Conservation (phyloP, 176 grass and related monocot species). For the Eragrostis curvula region DNA sequence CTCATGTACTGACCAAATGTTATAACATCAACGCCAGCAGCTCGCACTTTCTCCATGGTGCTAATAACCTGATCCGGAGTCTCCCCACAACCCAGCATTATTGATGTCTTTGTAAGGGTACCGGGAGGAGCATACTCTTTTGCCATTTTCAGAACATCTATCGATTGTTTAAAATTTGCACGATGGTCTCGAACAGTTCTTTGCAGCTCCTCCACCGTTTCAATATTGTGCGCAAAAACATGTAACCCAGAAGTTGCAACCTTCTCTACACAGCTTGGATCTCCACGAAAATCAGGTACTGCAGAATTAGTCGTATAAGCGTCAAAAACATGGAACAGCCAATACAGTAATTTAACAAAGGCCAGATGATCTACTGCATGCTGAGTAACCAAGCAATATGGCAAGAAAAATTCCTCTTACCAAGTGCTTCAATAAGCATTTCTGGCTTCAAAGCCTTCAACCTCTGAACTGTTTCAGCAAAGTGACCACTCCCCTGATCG, state of each 20-base stretch:
- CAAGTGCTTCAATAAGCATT: constrained; percentile 96
- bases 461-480: constrained; percentile 87
- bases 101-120: constrained; percentile 92
- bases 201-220: constrained; percentile 96
- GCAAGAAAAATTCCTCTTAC: constrained; percentile 51
- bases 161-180: constrained; percentile 94
- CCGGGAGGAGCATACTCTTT: constrained; percentile 91
- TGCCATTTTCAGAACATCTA: constrained; percentile 93
- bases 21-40: constrained; percentile 94
- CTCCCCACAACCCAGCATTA: constrained; percentile 95
- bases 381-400: constrained; percentile 16
- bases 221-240: constrained; percentile 98
- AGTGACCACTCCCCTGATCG: constrained; percentile 94
- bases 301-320: constrained; percentile 40
- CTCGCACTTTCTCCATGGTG: constrained; percentile 93
- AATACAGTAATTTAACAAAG: constrained; percentile 11
- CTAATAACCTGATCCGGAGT: constrained; percentile 86
- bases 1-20: constrained; percentile 99
- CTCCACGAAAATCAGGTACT: constrained; percentile 97
- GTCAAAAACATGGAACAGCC: constrained; percentile 33
- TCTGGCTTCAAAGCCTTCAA: constrained; percentile 79
- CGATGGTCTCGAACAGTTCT: constrained; percentile 74
- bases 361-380: background rate
- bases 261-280: constrained; percentile 74
- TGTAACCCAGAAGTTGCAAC: constrained; percentile 90